Evolutionary conservation across 2,329 filamentous ascomycete species (phyloP), one percentile per base, ranked within the genome.

Genomic region (Penicillium corylophilum): DNA sequence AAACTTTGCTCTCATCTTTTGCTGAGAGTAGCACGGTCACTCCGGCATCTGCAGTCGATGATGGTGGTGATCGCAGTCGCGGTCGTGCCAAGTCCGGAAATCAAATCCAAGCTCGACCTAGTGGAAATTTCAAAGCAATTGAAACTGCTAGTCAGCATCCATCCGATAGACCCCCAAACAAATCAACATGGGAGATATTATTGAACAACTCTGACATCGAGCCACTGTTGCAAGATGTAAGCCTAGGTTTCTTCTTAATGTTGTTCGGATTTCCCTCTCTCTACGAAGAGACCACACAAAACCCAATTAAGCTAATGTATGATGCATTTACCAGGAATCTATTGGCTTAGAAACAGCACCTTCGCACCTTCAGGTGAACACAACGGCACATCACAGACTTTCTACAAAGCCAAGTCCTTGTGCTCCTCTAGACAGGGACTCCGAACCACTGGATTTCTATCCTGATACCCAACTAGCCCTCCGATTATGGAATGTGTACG

Each of bases 391-490:
- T 28, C 2, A 28, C 26, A 28, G 26, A 28, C 26, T 28, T 28
- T 6, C 26, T 28, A 3, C 26, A 28, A 2, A 28, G 26, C 26
- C 26, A 28, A 6, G 26, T 33, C 4, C 26, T 41, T 31, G 6
- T 42, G 24, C 28, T 39, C 15, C 38, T 50, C 16, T 26, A 36
- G 33, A 51, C 8, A 42, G 9, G 2, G 20, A 9, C 24, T 50
- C 44, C 18, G 51, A 50, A 3, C 39, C 47, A 20, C 28, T 59
- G 15, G 46, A 53, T 12, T 57, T 47, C 26, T 59, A 59, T 38
- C 56, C 56, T 23, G 56, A 57, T 35, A 24, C 56, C 18, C 51
- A 57, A 40, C 26, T 59, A 8, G 54, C 56, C 13, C 56, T 59
- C 42, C 51, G 36, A 15, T 39, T 60, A 44, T 60, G 57, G 57